Evolutionary conservation across 2,329 filamentous ascomycete species (phyloP).

Genomic region (Dactylellina parvicollis): DNA sequence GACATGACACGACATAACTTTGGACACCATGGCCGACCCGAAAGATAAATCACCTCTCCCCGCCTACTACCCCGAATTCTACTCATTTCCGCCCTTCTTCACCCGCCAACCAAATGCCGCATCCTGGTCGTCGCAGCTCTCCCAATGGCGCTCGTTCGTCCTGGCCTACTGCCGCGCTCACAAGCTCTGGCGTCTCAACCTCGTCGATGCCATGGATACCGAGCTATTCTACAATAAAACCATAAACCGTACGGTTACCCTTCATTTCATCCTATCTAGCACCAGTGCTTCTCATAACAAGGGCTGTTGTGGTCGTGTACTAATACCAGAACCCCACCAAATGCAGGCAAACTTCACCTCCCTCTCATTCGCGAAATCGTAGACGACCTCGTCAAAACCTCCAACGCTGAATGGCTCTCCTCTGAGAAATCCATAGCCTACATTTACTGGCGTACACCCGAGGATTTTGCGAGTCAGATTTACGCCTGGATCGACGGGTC

Average conservation of each 20-base stretch:
- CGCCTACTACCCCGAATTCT: slow-evolving; percentile 61
- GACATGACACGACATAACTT: neutral
- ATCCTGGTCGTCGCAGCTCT: slow-evolving; percentile 78
- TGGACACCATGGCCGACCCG: slow-evolving; percentile 25
- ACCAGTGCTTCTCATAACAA: neutral
- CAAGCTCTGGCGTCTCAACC: slow-evolving; percentile 77
- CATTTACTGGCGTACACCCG: slow-evolving; percentile 83
- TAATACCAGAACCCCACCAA: too few relatives aligned
- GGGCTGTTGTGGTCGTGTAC: too few relatives aligned
- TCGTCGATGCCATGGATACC: slow-evolving; percentile 70
- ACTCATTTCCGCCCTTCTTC: slow-evolving; percentile 86
- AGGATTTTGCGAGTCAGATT: slow-evolving; percentile 86
- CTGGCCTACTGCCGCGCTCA: slow-evolving; percentile 83
- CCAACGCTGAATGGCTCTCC: slow-evolving; percentile 65
- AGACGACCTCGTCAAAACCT: slow-evolving; percentile 66
- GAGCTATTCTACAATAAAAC: slow-evolving; percentile 69
- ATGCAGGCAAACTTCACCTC: slow-evolving; percentile 47
- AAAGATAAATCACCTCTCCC: slow-evolving; percentile 22
- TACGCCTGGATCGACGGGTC: slow-evolving; percentile 76
- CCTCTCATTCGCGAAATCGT: slow-evolving; percentile 69
- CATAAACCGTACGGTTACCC: slow-evolving; percentile 63
- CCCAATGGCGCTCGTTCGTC: slow-evolving; percentile 86
- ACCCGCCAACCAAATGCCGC: slow-evolving; percentile 78
- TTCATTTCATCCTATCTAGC: neutral
- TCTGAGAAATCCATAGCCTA: slow-evolving; percentile 66